A percentile compares a stretch with the other conserved stretches of the same genome.
These are phyloP conservation scores for Pseudisothecium myosuroides DNA, from an alignment of 225 moss, liverwort and hornwort genomes.

Conservation along the genomic window DNA sequence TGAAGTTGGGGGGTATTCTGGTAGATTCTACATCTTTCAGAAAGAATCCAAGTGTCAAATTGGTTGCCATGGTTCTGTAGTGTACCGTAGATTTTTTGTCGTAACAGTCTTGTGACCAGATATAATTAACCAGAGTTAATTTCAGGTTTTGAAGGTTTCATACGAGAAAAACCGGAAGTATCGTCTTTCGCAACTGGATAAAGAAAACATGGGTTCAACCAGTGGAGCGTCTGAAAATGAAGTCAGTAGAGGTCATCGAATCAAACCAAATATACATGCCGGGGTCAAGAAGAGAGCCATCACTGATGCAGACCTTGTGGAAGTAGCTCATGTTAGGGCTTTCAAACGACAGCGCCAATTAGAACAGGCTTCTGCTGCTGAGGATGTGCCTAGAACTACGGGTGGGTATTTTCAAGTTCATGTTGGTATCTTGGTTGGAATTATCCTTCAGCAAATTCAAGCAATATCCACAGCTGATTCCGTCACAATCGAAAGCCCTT, in stretches of 20 bases:
- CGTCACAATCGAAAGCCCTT: background rate
- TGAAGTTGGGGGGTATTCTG: background rate
- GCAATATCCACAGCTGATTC: background rate
- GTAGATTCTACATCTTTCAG: background rate
- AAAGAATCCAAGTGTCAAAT: background rate
- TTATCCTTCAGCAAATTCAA: background rate
- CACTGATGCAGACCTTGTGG: constrained; percentile 34
- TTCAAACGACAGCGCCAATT: constrained; percentile 77
- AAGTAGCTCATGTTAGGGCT: constrained; percentile 77
- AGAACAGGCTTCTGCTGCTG: constrained; percentile 25
- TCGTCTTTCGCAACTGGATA: constrained; percentile 59
- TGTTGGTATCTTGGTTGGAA: background rate
- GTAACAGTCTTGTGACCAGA: background rate
- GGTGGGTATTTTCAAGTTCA: constrained; percentile 8
- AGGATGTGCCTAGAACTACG: background rate
- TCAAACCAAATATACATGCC: constrained; percentile 30
- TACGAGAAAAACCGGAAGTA: constrained; percentile 84
- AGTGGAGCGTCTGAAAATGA: constrained; percentile 23
- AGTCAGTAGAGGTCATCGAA: constrained; percentile 43
- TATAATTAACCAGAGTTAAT: background rate
- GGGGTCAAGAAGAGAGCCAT: constrained; percentile 40
- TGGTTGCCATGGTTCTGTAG: background rate
- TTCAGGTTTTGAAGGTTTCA: constrained; percentile 84
- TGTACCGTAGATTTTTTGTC: background rate
- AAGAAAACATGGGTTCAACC: constrained; percentile 18